Evolutionary conservation across 768 basidiomycete species (phyloP), one percentile per base, ranked within the genome.

Genomic region (Xanthoconium purpureum): DNA sequence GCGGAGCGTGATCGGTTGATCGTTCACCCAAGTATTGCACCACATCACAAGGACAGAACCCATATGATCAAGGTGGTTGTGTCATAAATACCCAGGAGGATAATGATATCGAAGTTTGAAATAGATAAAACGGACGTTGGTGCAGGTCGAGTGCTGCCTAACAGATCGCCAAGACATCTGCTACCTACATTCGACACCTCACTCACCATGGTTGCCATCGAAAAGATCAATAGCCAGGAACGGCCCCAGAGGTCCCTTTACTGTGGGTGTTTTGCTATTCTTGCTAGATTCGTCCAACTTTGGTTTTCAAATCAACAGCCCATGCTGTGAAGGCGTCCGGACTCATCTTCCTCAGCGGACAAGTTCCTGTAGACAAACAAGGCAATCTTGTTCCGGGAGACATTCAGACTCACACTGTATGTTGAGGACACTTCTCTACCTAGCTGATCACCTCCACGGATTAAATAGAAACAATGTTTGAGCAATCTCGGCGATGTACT

Each of bases 331-430:
- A 84, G 65, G 74, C 79, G 13, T 78, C 80, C 2, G 83, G 83
- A 7, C 66, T 85, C 47, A 78, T 84, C 57, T 86, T 84, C 66
- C 71, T 84, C 39, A 85, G 82, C 56, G 85, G 83, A 5, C 83
- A 84, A 66, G 79, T 77, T 7, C 84, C 84, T 1, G 75, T 78
- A 13, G 80, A 78, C 59, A 71, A 66, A 52, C 66, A 75, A 39
- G 82, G 80, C 15, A 73, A 75, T 15, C 60, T 82, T n/a, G 78
- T 84, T 14, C 65, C 65, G 28, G 84, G 84, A n/a, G 83, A 79
- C 8, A 77, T 87, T 55, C 63, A 80, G 64, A 84, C 80, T 60
- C 83, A 85, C 65, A 83, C 84, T 14, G 84, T 83, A 66, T 33
- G 76, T 65, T 14, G 33, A 17, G n/a, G 45, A 36, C 18, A 28